Evolutionary conservation across 225 moss, liverwort and hornwort genomes (phyloP), one percentile per base, ranked within the genome.

Genomic region (Sphagnum tenellum): DNA sequence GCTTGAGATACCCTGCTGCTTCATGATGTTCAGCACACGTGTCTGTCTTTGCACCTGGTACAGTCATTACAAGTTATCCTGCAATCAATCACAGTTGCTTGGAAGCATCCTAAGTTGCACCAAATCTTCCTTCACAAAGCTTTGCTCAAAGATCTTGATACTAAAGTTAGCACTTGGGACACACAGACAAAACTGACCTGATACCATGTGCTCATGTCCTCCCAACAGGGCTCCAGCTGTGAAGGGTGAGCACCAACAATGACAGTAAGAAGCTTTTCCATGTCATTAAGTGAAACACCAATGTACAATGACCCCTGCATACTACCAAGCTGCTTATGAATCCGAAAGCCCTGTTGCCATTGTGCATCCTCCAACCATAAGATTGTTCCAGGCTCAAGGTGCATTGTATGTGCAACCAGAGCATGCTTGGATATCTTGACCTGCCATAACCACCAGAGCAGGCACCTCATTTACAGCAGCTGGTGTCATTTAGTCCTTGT

Each of bases 181-280:
- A 9, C 9, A 52, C 7, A 52, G 52, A 52, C 52, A 6, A 52
- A 52, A 52, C 84, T 10, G 57, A 81, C 84, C 81, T 81, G 92
- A 58, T 92, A 96, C 95, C 95, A 96, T 77, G 88, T 90, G 72
- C 92, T 96, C 95, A 92, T 96, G 61, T 92, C 90, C 78, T 96
- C 95, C 95, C 95, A 96, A 10, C 92, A 92, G 48, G 89, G 95
- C 66, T 96, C 95, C 72, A 96, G 79, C 51, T 92, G 92, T 61
- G 95, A 96, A 47, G 92, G 95, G 76, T 96, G 92, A 59, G 95
- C 89, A 51, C 95, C 95, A 60, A 96, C 89, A 77, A 92, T 86
- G 2, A 96, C 88, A 46, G 75, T 84, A 12, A 96, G 83, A 59
- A 83, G 88, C 77, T 90, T 88, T 58, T 82, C 88, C 66, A 88